A percentile compares a stretch with the other conserved stretches of the same genome.
Conservation (phyloP, 768 basidiomycete species). For the Mycena galericulata region DNA sequence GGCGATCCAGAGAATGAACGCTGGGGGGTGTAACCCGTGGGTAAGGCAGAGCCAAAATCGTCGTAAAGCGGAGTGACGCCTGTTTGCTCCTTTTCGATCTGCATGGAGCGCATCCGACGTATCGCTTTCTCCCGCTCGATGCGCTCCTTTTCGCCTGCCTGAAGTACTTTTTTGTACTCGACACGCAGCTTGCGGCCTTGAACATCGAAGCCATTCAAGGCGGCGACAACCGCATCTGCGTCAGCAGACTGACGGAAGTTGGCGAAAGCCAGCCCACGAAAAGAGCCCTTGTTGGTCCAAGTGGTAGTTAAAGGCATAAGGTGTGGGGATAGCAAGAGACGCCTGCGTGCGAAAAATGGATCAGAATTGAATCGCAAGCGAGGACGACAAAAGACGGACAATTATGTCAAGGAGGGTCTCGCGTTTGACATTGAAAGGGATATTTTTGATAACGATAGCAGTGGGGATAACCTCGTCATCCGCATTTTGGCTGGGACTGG, state of each 20-base stretch:
- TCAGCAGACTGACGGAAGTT: conserved; percentile 94
- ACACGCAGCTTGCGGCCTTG: conserved; percentile 97
- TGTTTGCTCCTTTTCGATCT: conserved; percentile 87
- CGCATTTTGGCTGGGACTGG: conserved; percentile 61
- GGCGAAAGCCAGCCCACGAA: conserved; percentile 97
- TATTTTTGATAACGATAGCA: conserved; percentile 99
- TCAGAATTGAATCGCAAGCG: conserved; percentile 28
- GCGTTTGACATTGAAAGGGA: conserved; percentile 98
- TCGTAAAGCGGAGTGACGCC: conserved; percentile 69
- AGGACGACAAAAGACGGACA: conserved; percentile 62
- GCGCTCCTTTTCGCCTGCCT: conserved; percentile 98
- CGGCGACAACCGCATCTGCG: conserved; percentile 95
- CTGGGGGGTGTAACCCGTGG: conserved; percentile 73
- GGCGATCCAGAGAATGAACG: conserved; percentile 77
- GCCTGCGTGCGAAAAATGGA: conserved; percentile 59
- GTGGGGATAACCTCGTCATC: conserved; percentile 98
- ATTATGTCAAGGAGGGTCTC: conserved; percentile 97
- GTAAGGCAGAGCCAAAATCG: conserved; percentile 76
- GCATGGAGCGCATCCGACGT: conserved; percentile 97
- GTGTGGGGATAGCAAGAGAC: conserved; percentile 93
- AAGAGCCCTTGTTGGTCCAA: conserved; percentile 95
- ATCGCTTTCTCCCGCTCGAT: conserved; percentile 99
- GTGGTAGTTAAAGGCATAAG: conserved; percentile 99
- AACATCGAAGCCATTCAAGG: conserved; percentile 95
- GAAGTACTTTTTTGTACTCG: conserved; percentile 99